Base-by-base conservation (phyloP, 768 basidiomycete genomes). In the Rhodosporidiobolus sp. region DNA sequence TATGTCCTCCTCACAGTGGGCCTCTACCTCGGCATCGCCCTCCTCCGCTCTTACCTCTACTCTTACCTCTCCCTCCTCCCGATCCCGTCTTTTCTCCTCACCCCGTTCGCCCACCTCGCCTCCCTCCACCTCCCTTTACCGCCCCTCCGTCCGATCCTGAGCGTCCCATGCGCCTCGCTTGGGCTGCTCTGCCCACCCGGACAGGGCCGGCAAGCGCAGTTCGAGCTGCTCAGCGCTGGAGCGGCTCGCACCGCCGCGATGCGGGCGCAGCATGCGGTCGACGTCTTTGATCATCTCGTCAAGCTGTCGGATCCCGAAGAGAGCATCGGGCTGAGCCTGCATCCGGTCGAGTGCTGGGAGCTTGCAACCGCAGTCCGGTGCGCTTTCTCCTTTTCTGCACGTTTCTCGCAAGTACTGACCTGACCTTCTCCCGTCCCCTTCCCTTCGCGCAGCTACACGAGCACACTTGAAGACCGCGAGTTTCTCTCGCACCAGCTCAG, bases 281-380 rank as follows among this genome's bases (percentile, higher is more conserved):
- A 77, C 50, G 65, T 80, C 53, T 80, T 80, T 46, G 70, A 77
- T 30, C 63, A 67, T 30, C 65, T 80, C 3, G 32, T 77, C 16
- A 53, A 67, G 28, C 70, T 80, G 50, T 71, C 49, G 14, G 26
- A 48, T 19, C 69, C 46, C 34, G 66, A 34, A 17, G 50, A 26
- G 56, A 70, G 34, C 28, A 61, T 43, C 7, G 69, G 63, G 1
- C 22, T 76, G 45, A 55, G 49, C 2, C 35, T 80, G 28, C 76
- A 80, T 38, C 79, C 77, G 6, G 73, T 73, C 8, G 78, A 78
- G 70, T 69, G 75, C 54, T 80, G 79, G 79, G 78, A 79, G 61
- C 66, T 80, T 7, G 73, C 77, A 20, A 73, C 78, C 17, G 77
- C 78, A 9, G 78, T 80, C n/a, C 60, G 67, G 56, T 57, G 35